A percentile compares a stretch with the other conserved stretches of the same genome.
Evolutionary conservation across 352 stramenopile species (phyloP).

Genomic region (Blastocystis sp.): DNA sequence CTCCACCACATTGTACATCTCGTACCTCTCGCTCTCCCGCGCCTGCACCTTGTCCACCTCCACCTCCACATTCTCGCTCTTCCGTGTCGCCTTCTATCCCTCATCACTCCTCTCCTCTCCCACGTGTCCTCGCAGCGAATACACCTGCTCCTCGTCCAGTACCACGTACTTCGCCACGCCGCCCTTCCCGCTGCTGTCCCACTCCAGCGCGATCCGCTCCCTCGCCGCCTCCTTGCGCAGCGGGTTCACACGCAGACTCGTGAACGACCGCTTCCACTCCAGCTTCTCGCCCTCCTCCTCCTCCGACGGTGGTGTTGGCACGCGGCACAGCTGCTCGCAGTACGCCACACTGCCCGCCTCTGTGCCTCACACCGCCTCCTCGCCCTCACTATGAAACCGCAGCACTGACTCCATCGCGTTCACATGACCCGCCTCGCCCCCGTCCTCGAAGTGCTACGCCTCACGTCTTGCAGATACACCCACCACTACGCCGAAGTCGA

Average conservation of each 20-base stretch:
- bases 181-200: neutral
- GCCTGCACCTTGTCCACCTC: neutral
- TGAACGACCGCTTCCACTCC: conserved; percentile 45
- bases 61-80: neutral
- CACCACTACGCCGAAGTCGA: conserved; percentile 40
- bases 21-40: conserved; percentile 7
- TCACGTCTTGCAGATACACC: neutral
- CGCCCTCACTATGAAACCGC: neutral
- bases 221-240: neutral
- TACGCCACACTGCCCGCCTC: neutral
- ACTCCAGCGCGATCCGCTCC: conserved; percentile 26
- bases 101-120: neutral
- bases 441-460: conserved; percentile 16
- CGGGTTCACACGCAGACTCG: neutral
- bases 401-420: neutral
- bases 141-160: conserved; percentile 27
- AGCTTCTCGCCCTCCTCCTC: neutral
- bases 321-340: conserved; percentile 19
- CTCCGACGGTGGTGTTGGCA: neutral
- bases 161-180: conserved; percentile 20
- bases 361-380: neutral
- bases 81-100: neutral
- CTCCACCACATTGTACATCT: conserved; percentile 14
- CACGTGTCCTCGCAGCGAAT: conserved; percentile 20
- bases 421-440: neutral